Conservation (phyloP, 768 basidiomycete genomes). For the Leccinum longicurvipes region DNA sequence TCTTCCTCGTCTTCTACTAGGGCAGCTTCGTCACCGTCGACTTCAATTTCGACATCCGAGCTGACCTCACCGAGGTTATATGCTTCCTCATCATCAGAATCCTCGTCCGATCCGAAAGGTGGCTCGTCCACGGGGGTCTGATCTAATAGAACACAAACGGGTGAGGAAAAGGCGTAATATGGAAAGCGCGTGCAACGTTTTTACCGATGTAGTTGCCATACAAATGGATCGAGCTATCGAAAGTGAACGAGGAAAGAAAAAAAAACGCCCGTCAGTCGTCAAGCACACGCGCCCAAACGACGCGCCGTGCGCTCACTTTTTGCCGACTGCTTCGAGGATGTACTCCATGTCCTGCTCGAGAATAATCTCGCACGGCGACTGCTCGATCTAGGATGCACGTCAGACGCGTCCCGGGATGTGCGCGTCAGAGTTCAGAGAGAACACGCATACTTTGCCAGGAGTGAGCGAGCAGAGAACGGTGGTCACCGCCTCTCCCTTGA, state of each 20-base stretch:
- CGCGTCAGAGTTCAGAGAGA: neutral
- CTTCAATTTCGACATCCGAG: slow-evolving; percentile 80
- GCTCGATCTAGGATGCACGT: slow-evolving; percentile 59
- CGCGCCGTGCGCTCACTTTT: slow-evolving; percentile 56
- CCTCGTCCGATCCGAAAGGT: slow-evolving; percentile 49
- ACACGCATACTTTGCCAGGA: slow-evolving; percentile 64
- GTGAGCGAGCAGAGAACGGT: slow-evolving; percentile 77
- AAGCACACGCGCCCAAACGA: neutral
- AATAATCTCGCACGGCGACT: slow-evolving; percentile 65
- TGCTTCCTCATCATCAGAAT: slow-evolving; percentile 48
- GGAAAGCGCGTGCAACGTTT: neutral
- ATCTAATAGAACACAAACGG: slow-evolving; percentile 37
- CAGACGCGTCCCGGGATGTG: slow-evolving; percentile 4
- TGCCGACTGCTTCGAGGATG: slow-evolving; percentile 68
- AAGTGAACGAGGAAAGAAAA: neutral
- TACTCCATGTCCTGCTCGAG: slow-evolving; percentile 66
- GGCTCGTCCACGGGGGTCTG: slow-evolving; percentile 48
- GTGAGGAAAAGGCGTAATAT: neutral
- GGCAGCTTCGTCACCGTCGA: slow-evolving; percentile 59
- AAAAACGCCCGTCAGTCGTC: slow-evolving; percentile 9
- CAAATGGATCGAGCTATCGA: slow-evolving; percentile 62
- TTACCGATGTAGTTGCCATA: slow-evolving; percentile 84
- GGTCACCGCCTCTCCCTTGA: slow-evolving; percentile 39
- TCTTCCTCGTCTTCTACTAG: slow-evolving; percentile 45
- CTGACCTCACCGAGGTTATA: slow-evolving; percentile 73